A percentile compares a stretch with the other conserved stretches of the same genome.
Evolutionary conservation across 192 early-diverging fungal genomes (phyloP).

Genomic region (Funneliformis mosseae): DNA sequence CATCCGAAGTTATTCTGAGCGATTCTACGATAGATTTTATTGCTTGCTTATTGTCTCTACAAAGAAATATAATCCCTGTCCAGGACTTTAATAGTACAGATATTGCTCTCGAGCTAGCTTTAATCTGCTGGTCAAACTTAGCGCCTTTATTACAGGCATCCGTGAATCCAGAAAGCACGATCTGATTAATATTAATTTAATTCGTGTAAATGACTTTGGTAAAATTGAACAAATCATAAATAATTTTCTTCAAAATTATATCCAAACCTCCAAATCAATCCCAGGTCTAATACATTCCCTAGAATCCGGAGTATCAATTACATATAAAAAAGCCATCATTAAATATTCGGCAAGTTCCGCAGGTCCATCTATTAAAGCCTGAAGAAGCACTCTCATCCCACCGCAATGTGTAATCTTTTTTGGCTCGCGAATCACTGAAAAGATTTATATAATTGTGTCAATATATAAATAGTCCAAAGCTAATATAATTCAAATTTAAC

Average conservation of each 20-base stretch:
- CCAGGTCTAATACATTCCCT: conserved; percentile 69
- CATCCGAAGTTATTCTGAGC: conserved; percentile 66
- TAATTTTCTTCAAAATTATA: neutral
- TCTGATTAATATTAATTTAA: conserved; percentile 44
- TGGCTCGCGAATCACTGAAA: conserved; percentile 61
- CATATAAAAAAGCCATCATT: conserved; percentile 65
- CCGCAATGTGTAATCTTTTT: conserved; percentile 60
- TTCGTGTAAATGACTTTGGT: neutral
- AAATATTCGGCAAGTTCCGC: conserved; percentile 61
- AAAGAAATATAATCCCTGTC: conserved; percentile 80
- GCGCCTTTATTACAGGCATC: conserved; percentile 70
- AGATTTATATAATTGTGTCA: neutral
- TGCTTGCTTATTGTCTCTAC: conserved; percentile 69
- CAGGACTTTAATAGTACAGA: conserved; percentile 71
- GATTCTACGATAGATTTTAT: conserved; percentile 72
- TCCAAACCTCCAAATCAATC: conserved; percentile 72
- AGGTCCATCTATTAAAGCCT: conserved; percentile 66
- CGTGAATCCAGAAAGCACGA: conserved; percentile 77
- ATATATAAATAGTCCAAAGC: neutral
- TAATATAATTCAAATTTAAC: neutral
- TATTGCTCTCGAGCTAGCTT: conserved; percentile 63
- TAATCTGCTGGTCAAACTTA: conserved; percentile 66
- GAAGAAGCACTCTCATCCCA: conserved; percentile 71
- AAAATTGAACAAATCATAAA: neutral
- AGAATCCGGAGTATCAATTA: conserved; percentile 71